Conservation (phyloP, 371 early-diverging fungal genomes). For the Basidiobolus meristosporus region DNA sequence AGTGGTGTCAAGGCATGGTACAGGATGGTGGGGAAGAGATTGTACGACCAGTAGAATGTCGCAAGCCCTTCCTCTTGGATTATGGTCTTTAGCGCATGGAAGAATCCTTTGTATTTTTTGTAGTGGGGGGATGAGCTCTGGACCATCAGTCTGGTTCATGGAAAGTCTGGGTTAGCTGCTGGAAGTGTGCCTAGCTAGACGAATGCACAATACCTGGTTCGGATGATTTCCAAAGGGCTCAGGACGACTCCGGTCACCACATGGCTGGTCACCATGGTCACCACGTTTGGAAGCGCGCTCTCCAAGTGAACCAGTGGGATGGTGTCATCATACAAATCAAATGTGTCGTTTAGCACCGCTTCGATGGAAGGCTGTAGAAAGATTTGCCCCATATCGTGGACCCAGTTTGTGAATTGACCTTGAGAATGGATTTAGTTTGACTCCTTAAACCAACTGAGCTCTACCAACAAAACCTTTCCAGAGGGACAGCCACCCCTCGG, state of each 20-base stretch:
- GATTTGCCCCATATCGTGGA: slow-evolving; percentile 43
- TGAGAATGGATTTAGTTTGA: background rate
- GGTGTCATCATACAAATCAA: slow-evolving; percentile 59
- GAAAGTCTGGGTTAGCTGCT: background rate
- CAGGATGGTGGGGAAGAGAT: slow-evolving; percentile 47
- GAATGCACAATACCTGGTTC: slow-evolving; percentile 28
- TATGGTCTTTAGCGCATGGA: too few relatives aligned
- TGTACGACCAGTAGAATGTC: slow-evolving; percentile 41
- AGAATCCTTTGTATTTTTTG: too few relatives aligned
- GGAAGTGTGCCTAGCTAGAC: too few relatives aligned
- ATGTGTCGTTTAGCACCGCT: slow-evolving; percentile 43
- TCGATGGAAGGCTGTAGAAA: slow-evolving; percentile 54
- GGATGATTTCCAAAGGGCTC: slow-evolving; percentile 56
- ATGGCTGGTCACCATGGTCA: slow-evolving; percentile 45
- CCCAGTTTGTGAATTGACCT: slow-evolving; percentile 55
- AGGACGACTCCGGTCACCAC: slow-evolving; percentile 41
- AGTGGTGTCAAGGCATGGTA: slow-evolving; percentile 52
- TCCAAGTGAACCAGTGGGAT: slow-evolving; percentile 48
- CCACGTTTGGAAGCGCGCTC: slow-evolving; percentile 29
- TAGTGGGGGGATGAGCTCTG: slow-evolving; percentile 18
- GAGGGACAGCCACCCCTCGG: slow-evolving; percentile 37
- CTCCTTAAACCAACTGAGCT: background rate
- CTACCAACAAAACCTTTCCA: slow-evolving; percentile 28
- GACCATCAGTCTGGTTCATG: slow-evolving; percentile 25
- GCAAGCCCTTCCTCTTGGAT: too few relatives aligned